phyloP scores from a whole-genome alignment of 345 rosid genomes.

The Salix exigua region DNA sequence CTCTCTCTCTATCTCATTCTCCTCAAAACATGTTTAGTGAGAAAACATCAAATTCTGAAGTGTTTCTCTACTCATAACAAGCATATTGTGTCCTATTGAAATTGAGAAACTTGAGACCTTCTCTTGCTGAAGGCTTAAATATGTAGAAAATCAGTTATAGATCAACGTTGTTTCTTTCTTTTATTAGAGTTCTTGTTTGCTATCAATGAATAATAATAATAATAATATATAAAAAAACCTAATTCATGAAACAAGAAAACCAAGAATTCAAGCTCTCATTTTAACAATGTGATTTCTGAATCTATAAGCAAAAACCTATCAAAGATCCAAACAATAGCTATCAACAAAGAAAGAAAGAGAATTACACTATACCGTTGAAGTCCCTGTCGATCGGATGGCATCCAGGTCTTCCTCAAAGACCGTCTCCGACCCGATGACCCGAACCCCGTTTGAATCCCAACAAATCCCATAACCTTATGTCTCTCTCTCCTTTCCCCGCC shows the following conservation, averaged over 20 bases:
- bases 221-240: background rate
- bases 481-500: constrained; percentile 35
- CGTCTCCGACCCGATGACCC: constrained; percentile 56
- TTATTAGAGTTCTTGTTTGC: background rate
- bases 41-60: background rate
- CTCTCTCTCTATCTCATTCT: background rate
- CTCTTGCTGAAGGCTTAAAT: background rate
- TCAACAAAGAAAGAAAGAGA: background rate
- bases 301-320: background rate
- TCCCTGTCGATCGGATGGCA: constrained; percentile 79
- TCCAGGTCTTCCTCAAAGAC: constrained; percentile 80
- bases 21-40: background rate
- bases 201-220: background rate
- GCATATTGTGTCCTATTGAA: background rate
- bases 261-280: background rate
- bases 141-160: background rate
- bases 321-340: background rate
- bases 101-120: background rate
- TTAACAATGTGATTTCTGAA: background rate
- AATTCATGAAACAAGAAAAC: background rate
- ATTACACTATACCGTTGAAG: constrained; percentile 56
- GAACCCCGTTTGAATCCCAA: constrained; percentile 89
- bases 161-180: background rate
- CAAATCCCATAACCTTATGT: constrained; percentile 80
- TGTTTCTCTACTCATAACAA: background rate